A percentile compares a stretch with the other conserved stretches of the same genome.
These are phyloP conservation scores for Plasmodium relictum DNA, from an alignment of 169 alveolate species.

Conservation along the genomic window DNA sequence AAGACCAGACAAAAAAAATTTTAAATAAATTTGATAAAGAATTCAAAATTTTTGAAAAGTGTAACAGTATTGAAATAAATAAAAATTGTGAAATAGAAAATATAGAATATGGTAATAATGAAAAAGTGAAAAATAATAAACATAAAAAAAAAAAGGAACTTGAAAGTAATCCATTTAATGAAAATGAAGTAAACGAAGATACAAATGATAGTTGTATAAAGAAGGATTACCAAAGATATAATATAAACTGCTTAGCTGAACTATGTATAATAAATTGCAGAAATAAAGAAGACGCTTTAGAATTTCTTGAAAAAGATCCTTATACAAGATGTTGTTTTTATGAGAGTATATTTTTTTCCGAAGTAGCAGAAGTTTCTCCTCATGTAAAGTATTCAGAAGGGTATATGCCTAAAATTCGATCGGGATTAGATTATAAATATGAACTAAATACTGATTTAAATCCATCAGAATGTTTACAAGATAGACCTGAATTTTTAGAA, in stretches of 20 bases:
- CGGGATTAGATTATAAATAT: conserved; percentile 43
- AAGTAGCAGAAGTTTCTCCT: conserved; percentile 72
- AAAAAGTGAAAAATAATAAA: neutral
- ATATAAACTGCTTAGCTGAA: conserved; percentile 61
- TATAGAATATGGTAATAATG: neutral
- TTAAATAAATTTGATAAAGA: conserved; percentile 41
- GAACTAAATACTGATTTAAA: conserved; percentile 34
- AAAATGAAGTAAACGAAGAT: neutral
- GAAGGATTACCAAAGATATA: neutral
- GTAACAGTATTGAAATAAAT: conserved; percentile 20
- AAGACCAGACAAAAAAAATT: conserved; percentile 41
- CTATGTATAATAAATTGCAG: conserved; percentile 46
- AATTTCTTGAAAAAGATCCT: conserved; percentile 77
- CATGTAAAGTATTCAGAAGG: conserved; percentile 48
- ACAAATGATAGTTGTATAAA: neutral
- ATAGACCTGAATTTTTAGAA: conserved; percentile 58
- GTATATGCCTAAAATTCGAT: conserved; percentile 42
- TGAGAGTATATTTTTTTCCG: conserved; percentile 70
- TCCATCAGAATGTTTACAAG: conserved; percentile 55
- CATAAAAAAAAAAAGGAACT: neutral
- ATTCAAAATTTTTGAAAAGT: conserved; percentile 18
- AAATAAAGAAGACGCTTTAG: conserved; percentile 77
- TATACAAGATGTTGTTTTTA: conserved; percentile 77
- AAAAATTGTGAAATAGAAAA: neutral
- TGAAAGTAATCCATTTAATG: too few relatives aligned